These are phyloP conservation scores for Paramecium bursaria DNA, from an alignment of 73 alveolate genomes.

Conservation along the genomic window DNA sequence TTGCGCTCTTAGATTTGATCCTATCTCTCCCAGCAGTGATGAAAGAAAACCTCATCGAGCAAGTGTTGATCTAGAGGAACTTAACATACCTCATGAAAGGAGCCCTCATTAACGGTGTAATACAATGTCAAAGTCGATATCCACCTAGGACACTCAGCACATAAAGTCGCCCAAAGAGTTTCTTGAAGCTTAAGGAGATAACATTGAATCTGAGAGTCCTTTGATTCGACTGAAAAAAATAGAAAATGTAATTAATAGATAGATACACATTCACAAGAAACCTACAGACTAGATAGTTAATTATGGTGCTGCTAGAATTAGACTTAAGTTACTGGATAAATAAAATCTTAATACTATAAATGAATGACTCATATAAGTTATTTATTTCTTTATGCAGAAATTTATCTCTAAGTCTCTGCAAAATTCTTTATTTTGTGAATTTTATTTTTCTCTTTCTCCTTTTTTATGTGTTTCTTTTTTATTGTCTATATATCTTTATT, in stretches of 20 bases:
- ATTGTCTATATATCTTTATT: not conserved
- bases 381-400: conserved; percentile 49
- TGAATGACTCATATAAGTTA: conserved; percentile 1
- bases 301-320: too few species aligned
- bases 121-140: conserved; percentile 11
- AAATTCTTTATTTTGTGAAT: conserved; percentile 31
- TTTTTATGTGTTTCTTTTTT: conserved; percentile 24
- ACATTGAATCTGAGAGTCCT: conserved; percentile 1
- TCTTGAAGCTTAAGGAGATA: not conserved
- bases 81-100: conserved; percentile 8
- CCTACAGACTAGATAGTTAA: too few species aligned
- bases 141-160: not conserved
- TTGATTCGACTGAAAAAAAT: not conserved
- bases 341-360: too few species aligned
- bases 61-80: conserved; percentile 43
- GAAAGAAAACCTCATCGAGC: conserved; percentile 10
- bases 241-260: not conserved
- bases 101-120: conserved; percentile 26
- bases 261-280: not conserved
- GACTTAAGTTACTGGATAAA: too few species aligned
- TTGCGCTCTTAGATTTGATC: not conserved
- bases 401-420: conserved; percentile 28
- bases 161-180: not conserved
- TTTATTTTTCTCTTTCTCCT: not conserved
- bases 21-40: not conserved